Percentiles rank a stretch among this genome's conserved stretches.
phyloP scores from a whole-genome alignment of 352 stramenopile species.

The Phytophthora vignae region DNA sequence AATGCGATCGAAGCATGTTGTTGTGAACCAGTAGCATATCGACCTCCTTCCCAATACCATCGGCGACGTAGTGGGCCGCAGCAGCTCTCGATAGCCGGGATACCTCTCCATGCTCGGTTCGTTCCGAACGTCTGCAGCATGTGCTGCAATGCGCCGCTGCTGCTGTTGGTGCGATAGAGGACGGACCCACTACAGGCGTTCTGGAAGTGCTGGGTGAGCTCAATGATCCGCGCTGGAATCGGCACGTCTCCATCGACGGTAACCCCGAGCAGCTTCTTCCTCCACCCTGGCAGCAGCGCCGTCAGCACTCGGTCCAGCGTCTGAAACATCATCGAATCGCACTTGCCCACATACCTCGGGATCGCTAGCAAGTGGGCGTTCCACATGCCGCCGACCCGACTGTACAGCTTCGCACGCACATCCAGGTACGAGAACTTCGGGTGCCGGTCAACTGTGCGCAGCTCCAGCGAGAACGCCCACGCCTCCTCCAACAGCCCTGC shows the following conservation, averaged over 20 bases:
- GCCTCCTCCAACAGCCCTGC: slow-evolving; percentile 40
- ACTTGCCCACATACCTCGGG: slow-evolving; percentile 29
- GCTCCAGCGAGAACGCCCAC: slow-evolving; percentile 53
- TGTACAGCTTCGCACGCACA: slow-evolving; percentile 45
- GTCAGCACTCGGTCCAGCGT: slow-evolving; percentile 36
- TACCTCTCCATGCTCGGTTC: slow-evolving; percentile 25
- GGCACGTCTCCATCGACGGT: slow-evolving; percentile 20
- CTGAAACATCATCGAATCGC: slow-evolving; percentile 31
- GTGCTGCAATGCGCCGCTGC: slow-evolving; percentile 32
- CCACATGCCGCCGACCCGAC: slow-evolving; percentile 20
- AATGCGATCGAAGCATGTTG: slow-evolving; percentile 46
- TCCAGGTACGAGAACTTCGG: slow-evolving; percentile 41
- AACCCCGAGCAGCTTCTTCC: slow-evolving; percentile 37
- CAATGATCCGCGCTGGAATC: slow-evolving; percentile 20
- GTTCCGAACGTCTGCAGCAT: slow-evolving; percentile 39
- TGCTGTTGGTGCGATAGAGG: slow-evolving; percentile 36
- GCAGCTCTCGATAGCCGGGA: slow-evolving; percentile 14
- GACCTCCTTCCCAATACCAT: slow-evolving; percentile 40
- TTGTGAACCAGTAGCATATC: slow-evolving; percentile 56
- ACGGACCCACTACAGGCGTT: slow-evolving; percentile 11
- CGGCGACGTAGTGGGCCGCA: slow-evolving; percentile 10
- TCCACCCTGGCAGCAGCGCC: slow-evolving; percentile 39
- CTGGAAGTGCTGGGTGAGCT: slow-evolving; percentile 38
- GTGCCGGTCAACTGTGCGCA: slow-evolving; percentile 28
- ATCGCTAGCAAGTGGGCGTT: slow-evolving; percentile 46